phyloP scores from a whole-genome alignment of 2,329 filamentous ascomycete species.

The Pyricularia sp. region DNA sequence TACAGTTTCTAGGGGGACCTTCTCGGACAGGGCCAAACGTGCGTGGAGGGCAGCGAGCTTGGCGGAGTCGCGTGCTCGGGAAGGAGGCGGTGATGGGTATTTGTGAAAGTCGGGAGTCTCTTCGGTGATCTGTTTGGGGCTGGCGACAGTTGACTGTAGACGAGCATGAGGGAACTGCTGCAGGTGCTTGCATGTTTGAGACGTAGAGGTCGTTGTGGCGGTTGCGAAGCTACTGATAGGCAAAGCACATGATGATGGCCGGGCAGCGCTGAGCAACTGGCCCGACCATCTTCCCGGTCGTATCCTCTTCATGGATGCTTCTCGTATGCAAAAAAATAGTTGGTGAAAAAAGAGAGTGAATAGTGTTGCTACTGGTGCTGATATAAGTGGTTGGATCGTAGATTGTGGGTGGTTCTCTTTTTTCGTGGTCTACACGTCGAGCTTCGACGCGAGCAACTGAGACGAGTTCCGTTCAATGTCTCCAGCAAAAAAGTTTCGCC shows the following conservation, averaged over 20 bases:
- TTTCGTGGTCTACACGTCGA: slow-evolving; percentile 4
- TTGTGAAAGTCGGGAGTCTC: slow-evolving; percentile 6
- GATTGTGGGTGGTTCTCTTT: slow-evolving; percentile 2
- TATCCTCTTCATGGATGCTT: slow-evolving; percentile 48
- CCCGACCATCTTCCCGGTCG: slow-evolving; percentile 49
- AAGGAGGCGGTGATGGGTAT: slow-evolving; percentile 63
- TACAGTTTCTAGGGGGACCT: slow-evolving; percentile 77
- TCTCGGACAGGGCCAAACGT: slow-evolving; percentile 70
- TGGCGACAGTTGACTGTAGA: neutral
- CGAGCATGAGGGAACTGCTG: slow-evolving; percentile 13
- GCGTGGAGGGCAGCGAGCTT: slow-evolving; percentile 92
- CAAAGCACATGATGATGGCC: slow-evolving; percentile 23
- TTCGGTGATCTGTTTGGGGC: slow-evolving; percentile 8
- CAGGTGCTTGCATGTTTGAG: neutral
- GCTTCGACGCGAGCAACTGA: neutral
- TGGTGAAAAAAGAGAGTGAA: neutral
- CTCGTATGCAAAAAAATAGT: neutral
- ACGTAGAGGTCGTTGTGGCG: slow-evolving; percentile 2
- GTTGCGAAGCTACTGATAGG: slow-evolving; percentile 6
- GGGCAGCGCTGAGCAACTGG: slow-evolving; percentile 43
- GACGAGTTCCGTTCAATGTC: neutral
- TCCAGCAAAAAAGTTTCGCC: slow-evolving; percentile 10
- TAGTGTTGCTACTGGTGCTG: neutral
- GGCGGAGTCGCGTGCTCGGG: slow-evolving; percentile 60
- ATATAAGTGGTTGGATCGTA: neutral